Evolutionary conservation across 257 asterid genomes (phyloP), one percentile per base, ranked within the genome.

Genomic region (Salvia hispanica): DNA sequence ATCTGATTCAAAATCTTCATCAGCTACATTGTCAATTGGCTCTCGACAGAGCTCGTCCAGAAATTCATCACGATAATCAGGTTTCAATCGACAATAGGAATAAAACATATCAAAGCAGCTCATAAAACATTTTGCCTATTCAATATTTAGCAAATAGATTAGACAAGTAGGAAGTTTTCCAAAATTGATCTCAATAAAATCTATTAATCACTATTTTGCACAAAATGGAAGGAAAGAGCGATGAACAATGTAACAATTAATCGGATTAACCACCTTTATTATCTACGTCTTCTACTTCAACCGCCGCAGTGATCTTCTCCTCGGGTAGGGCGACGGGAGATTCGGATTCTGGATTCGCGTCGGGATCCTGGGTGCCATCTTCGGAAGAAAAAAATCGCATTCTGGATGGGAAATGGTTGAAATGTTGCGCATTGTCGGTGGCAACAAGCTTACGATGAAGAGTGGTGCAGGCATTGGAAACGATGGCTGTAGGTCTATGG

Each of bases 1-100:
- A 25, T 25, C 98, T 12, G 85, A 75, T 62, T 88, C 94, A 52
- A 90, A 78, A 1, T 88, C 96, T 75, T 73, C 43, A 31, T 85
- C 90, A 0, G 76, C 72, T 13, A 86, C 87, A 69, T 81, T 64
- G 34, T 83, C 88, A 9, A 92, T 16, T 0, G 97, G 96, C 71
- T 78, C 40, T 66, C 72, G 59, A 8, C 64, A 67, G 48, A 90
- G 62, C 73, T 90, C 96, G 4, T 84, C 88, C 31, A 74, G 21
- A 66, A 93, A 58, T 58, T 86, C 92, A 34, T 88, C 95, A 66
- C 34, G 47, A 28, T 53, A 42, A 4, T 11, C n/a, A 45, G 7
- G 14, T 43, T 10, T 8, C 37, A 37, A 51, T 25, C 15, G 12
- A 51, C 2, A 25, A 25, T 25, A 0, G 28, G 31, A 34, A 6